These are phyloP conservation scores for Phoma sp. DNA, from an alignment of 2,329 filamentous ascomycete genomes.

Conservation along the genomic window DNA sequence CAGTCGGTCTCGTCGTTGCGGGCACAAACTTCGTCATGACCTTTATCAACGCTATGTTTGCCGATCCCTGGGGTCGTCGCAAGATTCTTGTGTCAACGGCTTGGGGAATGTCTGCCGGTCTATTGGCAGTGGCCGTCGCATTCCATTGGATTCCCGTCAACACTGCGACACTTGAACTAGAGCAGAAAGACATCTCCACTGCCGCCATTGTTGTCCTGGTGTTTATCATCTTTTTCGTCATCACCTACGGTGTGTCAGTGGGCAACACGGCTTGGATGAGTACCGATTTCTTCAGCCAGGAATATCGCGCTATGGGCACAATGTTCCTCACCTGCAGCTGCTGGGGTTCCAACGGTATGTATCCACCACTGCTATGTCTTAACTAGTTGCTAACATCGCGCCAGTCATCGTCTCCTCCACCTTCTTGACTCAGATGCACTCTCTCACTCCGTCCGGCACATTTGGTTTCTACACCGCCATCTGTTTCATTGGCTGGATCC, in stretches of 20 bases:
- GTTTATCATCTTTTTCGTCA: conserved; percentile 51
- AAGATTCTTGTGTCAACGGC: conserved; percentile 54
- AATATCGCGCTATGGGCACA: conserved; percentile 57
- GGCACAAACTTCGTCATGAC: conserved; percentile 60
- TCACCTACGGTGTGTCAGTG: conserved; percentile 55
- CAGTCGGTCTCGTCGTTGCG: conserved; percentile 55
- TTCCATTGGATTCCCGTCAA: conserved; percentile 58
- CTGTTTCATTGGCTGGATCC: conserved; percentile 56
- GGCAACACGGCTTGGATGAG: conserved; percentile 58
- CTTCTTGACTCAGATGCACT: conserved; percentile 59
- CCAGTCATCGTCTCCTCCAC: conserved; percentile 57
- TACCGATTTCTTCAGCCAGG: conserved; percentile 56
- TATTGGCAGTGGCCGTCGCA: conserved; percentile 53
- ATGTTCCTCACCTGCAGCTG: conserved; percentile 58
- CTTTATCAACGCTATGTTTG: conserved; percentile 55
- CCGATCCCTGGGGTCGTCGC: conserved; percentile 56
- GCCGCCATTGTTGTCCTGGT: conserved; percentile 50
- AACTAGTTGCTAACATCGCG: not conserved
- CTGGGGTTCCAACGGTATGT: conserved; percentile 30
- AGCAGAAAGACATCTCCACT: conserved; percentile 42
- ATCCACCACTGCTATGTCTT: not conserved
- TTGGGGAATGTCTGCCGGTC: conserved; percentile 53
- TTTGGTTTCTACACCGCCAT: conserved; percentile 62
- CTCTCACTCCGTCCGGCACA: conserved; percentile 57
- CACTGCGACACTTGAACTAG: conserved; percentile 49